Base-by-base conservation (phyloP, 768 basidiomycete genomes). In the Mycena maculata region DNA sequence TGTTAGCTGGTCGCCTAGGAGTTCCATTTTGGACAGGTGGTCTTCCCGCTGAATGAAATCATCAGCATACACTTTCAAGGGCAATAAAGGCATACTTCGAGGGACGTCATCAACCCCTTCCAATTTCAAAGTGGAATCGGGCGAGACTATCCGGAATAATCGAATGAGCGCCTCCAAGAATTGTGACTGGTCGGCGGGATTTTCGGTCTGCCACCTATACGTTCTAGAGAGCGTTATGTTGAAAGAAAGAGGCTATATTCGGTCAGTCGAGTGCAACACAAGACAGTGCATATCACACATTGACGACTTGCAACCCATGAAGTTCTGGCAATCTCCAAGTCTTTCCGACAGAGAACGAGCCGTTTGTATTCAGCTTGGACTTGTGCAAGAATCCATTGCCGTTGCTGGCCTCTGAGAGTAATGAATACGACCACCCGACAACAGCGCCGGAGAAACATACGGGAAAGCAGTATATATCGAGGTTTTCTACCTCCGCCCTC, bases 311-410 rank as follows among this genome's bases (percentile, higher is more conserved):
- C 48, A 99, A 76, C 41, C 81, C 88, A 68, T 92, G 87, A 72
- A 99, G 84, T 78, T 98, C 96, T 44, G 88, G 77, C 53, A 99
- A 80, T 65, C 83, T 86, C 98, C 98, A 99, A 2, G 97, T 95
- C 83, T 99, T 99, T 8, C 98, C 98, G 52, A 99, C 94, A 10
- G 95, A 98, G 79, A 97, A 99, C 0, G 94, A 87, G 36, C 93
- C 92, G 75, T 98, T 99, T 45, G 91, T 90, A 76, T 99, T 99
- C 70, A 94, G 82, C 81, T 99, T 99, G 2, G 96, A 95, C 80
- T 99, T 99, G 86, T 99, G 96, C 22, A 99, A 87, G 76, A 90
- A 88, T 1, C 90, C 90, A 50, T 83, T 79, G 27, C 89, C 88
- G 70, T 86, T 86, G 65, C 76, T 81, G 4, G 89, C 82, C 81